These are phyloP conservation scores for Pezicula rhizophila DNA, from an alignment of 2,329 filamentous ascomycete species.

Conservation along the genomic window DNA sequence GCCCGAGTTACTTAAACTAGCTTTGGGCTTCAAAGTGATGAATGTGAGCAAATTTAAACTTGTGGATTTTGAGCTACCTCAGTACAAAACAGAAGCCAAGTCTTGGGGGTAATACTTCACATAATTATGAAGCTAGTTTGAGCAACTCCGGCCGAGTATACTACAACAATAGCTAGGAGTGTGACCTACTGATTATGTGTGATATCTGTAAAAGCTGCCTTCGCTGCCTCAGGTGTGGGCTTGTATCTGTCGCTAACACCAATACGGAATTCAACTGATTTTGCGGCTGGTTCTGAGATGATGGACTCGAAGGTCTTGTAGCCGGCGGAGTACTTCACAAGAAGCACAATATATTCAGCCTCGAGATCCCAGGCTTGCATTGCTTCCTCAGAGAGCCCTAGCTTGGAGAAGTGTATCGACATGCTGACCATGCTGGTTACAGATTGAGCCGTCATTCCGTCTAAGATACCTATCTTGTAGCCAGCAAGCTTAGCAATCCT, in stretches of 20 bases:
- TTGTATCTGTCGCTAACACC: constrained; percentile 70
- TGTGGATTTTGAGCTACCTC: too few relatives aligned
- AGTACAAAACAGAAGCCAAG: too few relatives aligned
- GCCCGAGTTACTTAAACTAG: too few relatives aligned
- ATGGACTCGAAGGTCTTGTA: constrained; percentile 58
- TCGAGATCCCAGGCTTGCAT: constrained; percentile 72
- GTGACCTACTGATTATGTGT: constrained; percentile 11
- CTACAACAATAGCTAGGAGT: too few relatives aligned
- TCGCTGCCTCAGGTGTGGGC: constrained; percentile 45
- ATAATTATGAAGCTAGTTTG: too few relatives aligned
- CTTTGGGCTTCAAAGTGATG: too few relatives aligned
- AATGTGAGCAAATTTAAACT: too few relatives aligned
- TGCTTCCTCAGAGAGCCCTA: constrained; percentile 68
- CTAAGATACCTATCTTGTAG: constrained; percentile 62
- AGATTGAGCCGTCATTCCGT: constrained; percentile 35
- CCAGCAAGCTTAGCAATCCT: constrained; percentile 55
- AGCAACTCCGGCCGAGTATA: too few relatives aligned
- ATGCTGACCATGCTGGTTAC: constrained; percentile 51
- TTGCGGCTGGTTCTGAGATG: constrained; percentile 32
- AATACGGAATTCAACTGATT: constrained; percentile 54
- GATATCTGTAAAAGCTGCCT: constrained; percentile 28
- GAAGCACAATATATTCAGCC: constrained; percentile 60
- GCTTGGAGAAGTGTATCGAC: constrained; percentile 62
- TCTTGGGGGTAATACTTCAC: too few relatives aligned
- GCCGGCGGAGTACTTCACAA: constrained; percentile 57